Conservation (phyloP, 176 grass and related monocot genomes). For the Zoysia pacifica region DNA sequence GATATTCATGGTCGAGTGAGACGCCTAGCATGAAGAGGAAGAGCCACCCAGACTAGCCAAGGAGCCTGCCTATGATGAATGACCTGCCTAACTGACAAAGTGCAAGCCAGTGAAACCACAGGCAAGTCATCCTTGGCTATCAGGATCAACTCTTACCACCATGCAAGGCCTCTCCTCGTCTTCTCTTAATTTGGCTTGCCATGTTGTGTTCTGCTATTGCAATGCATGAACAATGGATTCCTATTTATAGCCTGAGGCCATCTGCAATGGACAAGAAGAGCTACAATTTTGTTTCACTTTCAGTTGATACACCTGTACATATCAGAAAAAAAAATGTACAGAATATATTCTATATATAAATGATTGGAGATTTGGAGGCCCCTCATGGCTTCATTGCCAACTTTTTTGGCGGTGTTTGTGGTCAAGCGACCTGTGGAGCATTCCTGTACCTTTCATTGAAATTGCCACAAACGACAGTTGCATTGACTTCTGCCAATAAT, state of each 20-base stretch:
- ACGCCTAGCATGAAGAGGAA: constrained; percentile 36
- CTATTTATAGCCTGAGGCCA: constrained; percentile 16
- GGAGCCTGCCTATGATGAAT: constrained; percentile 35
- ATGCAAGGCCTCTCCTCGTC: constrained; percentile 30
- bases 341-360: constrained; percentile 8
- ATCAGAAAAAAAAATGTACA: neutral
- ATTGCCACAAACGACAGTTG: neutral
- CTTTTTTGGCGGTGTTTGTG: neutral
- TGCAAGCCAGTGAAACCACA: constrained; percentile 15
- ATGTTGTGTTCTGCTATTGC: neutral
- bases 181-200: neutral
- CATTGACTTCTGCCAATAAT: neutral
- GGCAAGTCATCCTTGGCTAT: constrained; percentile 47
- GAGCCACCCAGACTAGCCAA: constrained; percentile 35
- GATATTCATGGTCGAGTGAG: neutral
- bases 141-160: constrained; percentile 14
- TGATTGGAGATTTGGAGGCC: neutral
- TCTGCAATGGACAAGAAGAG: neutral
- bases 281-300: neutral
- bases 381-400: neutral
- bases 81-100: neutral
- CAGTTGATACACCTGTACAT: neutral
- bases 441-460: neutral
- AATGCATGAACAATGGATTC: neutral
- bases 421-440: neutral